Base-by-base conservation (phyloP, 75 land plant species). In the Pseudotsuga menziesii region DNA sequence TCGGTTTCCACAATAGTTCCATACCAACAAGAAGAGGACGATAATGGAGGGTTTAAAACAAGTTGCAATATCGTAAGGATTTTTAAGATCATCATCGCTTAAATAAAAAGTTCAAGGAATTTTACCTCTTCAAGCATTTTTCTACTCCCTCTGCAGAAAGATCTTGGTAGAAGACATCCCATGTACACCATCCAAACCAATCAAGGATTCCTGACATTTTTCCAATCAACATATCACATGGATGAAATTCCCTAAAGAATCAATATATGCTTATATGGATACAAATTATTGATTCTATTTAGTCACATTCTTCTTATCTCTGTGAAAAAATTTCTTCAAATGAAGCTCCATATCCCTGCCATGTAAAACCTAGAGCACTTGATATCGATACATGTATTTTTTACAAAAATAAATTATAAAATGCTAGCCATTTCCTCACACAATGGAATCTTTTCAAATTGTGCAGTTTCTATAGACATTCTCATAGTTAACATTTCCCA, bases 151-250 rank as follows among this genome's bases (percentile, higher is more conserved):
- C 94, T 16, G 91, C 91, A 27, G 98, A 90, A 41, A 96, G 95
- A 17, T 92, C 99, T 20, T 93, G 92, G 78, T 96, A 96, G 86
- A 96, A 96, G 5, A 97, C 98, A 83, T 96, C 94, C 98, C 98
- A 96, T 4, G 99, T 96, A 85, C 99, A 96, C 99, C 99, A 96
- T 2, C 99, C 99, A 75, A 96, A 96, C 77, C 83, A 90, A 89
- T 96, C 98, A 11, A 94, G 80, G 76, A 96, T 89, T 26, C 89
- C 98, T 19, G 99, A 97, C 75, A 89, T 75, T 78, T 80, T 78
- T 86, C 86, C 81, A 69, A 39, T 69, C 48, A 48, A 48, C 72
- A 69, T 9, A 8, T 39, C 11, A 69, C n/a, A 69, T 41, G 3
- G n/a, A 69, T 69, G 72, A 39, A 19, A 19, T 39, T 41, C 39